A percentile compares a stretch with the other conserved stretches of the same genome.
These are phyloP conservation scores for Botrytis cinerea DNA, from an alignment of 2,329 filamentous ascomycete species.

Conservation along the genomic window DNA sequence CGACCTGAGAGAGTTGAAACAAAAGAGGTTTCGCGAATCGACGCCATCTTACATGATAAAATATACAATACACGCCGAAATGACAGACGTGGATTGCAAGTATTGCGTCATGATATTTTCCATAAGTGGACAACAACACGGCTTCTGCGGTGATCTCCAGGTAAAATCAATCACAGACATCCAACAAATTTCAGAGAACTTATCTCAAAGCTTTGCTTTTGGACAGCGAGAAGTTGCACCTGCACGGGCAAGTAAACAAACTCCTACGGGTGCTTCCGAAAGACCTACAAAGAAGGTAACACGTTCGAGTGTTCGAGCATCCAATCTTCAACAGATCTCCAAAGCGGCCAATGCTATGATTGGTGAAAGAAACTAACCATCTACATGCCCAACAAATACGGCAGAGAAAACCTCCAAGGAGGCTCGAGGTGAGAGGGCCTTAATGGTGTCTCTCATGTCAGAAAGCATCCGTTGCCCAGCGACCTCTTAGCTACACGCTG, in stretches of 20 bases:
- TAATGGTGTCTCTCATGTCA: background rate
- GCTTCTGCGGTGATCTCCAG: background rate
- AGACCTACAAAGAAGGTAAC: background rate
- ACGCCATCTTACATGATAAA: background rate
- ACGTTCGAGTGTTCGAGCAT: no score
- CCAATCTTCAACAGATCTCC: background rate
- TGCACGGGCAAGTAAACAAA: background rate
- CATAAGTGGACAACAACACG: background rate
- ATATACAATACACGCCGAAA: background rate
- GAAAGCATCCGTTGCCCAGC: background rate
- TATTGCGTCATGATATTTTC: constrained; percentile 1
- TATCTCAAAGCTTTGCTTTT: constrained; percentile 1
- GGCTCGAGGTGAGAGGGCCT: no score
- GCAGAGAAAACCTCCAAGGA: background rate
- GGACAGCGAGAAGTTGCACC: background rate
- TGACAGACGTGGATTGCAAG: background rate
- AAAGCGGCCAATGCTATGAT: no score
- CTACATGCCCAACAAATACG: background rate
- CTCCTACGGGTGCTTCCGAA: background rate
- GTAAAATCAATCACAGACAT: background rate
- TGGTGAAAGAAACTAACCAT: no score
- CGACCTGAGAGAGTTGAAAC: background rate
- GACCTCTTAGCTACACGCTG: background rate
- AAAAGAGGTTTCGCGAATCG: background rate
- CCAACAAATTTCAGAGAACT: constrained; percentile 5